Percentiles rank a stretch among this genome's conserved stretches.
Conservation (phyloP, 108 stramenopile genomes). For the Cylindrotheca closterium region DNA sequence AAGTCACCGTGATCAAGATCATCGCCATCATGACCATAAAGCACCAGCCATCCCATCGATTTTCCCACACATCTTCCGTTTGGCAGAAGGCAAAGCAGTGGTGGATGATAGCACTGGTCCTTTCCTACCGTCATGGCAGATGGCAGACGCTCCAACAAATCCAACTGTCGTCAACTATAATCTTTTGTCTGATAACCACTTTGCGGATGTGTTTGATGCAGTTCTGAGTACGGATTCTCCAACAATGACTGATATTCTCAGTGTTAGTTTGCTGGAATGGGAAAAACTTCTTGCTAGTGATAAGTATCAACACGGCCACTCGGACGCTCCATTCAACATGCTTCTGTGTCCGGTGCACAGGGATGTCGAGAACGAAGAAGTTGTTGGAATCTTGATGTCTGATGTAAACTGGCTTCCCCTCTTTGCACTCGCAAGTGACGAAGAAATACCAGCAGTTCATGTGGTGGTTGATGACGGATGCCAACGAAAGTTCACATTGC, state of each 20-base stretch:
- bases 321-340: background rate
- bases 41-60: background rate
- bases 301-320: constrained; percentile 1
- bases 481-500: constrained; percentile 4
- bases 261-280: background rate
- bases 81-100: background rate
- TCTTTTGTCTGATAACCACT: constrained; percentile 36
- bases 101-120: constrained; percentile 6
- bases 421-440: background rate
- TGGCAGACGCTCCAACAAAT: constrained; percentile 39
- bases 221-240: background rate
- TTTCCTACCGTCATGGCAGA: constrained; percentile 55
- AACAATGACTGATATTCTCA: background rate
- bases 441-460: background rate
- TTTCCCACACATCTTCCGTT: background rate
- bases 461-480: constrained; percentile 5
- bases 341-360: background rate
- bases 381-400: constrained; percentile 3
- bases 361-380: too few relatives aligned
- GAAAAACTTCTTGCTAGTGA: background rate
- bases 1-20: too few relatives aligned
- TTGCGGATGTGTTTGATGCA: constrained; percentile 35
- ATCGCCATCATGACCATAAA: too few relatives aligned
- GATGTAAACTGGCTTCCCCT: background rate
- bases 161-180: constrained; percentile 53